phyloP scores from a whole-genome alignment of 108 stramenopile species.

The Bacterosira constricta region DNA sequence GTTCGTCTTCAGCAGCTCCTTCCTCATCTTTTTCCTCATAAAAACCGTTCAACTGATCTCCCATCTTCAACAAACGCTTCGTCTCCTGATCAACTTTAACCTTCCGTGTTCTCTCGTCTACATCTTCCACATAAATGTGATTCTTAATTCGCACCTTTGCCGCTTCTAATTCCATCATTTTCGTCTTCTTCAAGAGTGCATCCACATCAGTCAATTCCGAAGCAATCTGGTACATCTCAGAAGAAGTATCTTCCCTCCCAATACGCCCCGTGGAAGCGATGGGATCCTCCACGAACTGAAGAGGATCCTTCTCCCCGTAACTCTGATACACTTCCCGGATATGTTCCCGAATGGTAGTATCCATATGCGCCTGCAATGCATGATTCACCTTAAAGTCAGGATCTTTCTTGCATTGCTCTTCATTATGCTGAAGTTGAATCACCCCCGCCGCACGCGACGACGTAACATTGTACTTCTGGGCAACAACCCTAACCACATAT shows the following conservation, averaged over 20 bases:
- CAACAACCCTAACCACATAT: slow-evolving; percentile 75
- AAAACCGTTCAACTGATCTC: slow-evolving; percentile 13
- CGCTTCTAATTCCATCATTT: slow-evolving; percentile 58
- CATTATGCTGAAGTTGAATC: slow-evolving; percentile 80
- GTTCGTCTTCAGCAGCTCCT: slow-evolving; percentile 32
- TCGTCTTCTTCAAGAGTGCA: slow-evolving; percentile 51
- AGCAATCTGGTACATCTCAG: slow-evolving; percentile 15
- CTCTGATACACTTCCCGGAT: slow-evolving; percentile 47
- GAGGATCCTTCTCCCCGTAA: slow-evolving; percentile 64
- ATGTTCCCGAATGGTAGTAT: slow-evolving; percentile 37
- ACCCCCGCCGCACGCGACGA: slow-evolving; percentile 72
- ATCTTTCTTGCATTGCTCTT: slow-evolving; percentile 71
- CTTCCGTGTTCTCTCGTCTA: slow-evolving; percentile 54
- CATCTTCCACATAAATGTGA: slow-evolving; percentile 76
- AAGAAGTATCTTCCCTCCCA: slow-evolving; percentile 48
- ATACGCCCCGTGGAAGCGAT: slow-evolving; percentile 58
- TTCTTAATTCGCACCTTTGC: slow-evolving; percentile 60
- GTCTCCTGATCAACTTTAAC: slow-evolving; percentile 61
- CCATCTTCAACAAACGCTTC: slow-evolving; percentile 34
- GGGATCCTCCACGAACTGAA: slow-evolving; percentile 77
- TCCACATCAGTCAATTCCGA: slow-evolving; percentile 81
- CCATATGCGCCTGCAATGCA: slow-evolving; percentile 43
- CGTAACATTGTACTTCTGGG: slow-evolving; percentile 74
- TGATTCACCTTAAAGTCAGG: slow-evolving; percentile 37
- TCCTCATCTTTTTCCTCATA: neutral